A percentile compares a stretch with the other conserved stretches of the same genome.
These are phyloP conservation scores for Pascua guehoae DNA, from an alignment of 1,284 basidiomycete species.

Conservation along the genomic window DNA sequence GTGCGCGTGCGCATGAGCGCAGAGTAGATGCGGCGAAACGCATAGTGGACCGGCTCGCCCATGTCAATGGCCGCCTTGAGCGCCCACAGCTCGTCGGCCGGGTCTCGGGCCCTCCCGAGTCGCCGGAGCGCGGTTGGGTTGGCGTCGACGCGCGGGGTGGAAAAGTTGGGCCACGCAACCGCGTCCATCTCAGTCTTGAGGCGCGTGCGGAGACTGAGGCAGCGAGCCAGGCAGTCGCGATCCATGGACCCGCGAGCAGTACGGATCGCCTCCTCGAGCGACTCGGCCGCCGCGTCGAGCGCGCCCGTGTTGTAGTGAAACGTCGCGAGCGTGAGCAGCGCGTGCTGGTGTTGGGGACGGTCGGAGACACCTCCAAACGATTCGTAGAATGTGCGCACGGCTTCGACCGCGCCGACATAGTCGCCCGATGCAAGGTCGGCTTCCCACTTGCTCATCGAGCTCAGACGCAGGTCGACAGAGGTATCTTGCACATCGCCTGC, in stretches of 20 bases:
- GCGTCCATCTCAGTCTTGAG: conserved; percentile 22
- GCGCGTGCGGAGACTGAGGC: conserved; percentile 33
- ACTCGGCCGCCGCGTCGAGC: conserved; percentile 34
- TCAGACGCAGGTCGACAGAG: too few species aligned
- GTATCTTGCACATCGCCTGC: too few species aligned
- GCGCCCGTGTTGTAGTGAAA: conserved; percentile 46
- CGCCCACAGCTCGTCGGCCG: conserved; percentile 45
- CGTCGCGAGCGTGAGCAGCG: conserved; percentile 44
- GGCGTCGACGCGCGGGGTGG: conserved; percentile 21
- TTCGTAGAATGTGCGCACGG: conserved; percentile 45
- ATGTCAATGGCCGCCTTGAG: conserved; percentile 42
- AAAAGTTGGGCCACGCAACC: conserved; percentile 12
- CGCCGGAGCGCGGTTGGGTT: conserved; percentile 18
- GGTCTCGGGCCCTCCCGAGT: conserved; percentile 23
- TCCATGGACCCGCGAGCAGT: conserved; percentile 43
- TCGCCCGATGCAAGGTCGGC: conserved; percentile 25
- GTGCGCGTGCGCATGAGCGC: conserved; percentile 21
- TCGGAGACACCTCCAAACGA: background rate
- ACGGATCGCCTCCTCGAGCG: conserved; percentile 44
- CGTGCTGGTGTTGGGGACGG: conserved; percentile 26
- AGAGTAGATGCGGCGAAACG: conserved; percentile 35
- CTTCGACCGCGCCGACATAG: conserved; percentile 34
- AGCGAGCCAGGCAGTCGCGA: conserved; percentile 38
- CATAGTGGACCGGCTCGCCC: conserved; percentile 43
- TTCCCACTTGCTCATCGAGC: too few species aligned